phyloP scores from a whole-genome alignment of 192 early-diverging fungal species.

The Podila minutissima region DNA sequence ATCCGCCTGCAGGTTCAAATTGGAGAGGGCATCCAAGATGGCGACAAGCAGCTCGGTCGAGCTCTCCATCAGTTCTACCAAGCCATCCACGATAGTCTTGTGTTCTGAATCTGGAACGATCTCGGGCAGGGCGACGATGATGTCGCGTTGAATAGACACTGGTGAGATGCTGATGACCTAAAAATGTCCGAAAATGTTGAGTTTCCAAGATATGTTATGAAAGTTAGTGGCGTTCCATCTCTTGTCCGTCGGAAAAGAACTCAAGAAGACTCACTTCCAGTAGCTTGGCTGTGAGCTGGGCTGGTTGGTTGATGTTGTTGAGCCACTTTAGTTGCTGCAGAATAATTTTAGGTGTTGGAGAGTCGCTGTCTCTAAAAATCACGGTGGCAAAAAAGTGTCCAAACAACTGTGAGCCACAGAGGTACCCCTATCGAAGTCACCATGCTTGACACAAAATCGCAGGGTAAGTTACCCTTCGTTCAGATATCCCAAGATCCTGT shows the following conservation, averaged over 20 bases:
- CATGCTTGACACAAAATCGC: slow-evolving; percentile 51
- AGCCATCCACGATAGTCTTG: slow-evolving; percentile 63
- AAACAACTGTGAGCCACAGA: too few relatives aligned
- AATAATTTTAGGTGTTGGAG: slow-evolving; percentile 64
- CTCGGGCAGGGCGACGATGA: slow-evolving; percentile 78
- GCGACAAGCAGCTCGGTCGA: slow-evolving; percentile 70
- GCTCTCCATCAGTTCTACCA: slow-evolving; percentile 68
- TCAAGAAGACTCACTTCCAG: slow-evolving; percentile 58
- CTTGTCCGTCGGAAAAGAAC: not conserved
- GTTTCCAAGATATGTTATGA: not conserved
- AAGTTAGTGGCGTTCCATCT: not conserved
- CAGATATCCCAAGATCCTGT: slow-evolving; percentile 40
- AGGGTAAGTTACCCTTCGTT: slow-evolving; percentile 42
- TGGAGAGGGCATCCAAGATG: slow-evolving; percentile 76
- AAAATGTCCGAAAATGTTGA: too few relatives aligned
- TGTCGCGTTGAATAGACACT: slow-evolving; percentile 74
- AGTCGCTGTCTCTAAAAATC: slow-evolving; percentile 54
- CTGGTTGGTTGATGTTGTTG: slow-evolving; percentile 74
- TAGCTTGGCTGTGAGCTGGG: slow-evolving; percentile 66
- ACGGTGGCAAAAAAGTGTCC: not conserved
- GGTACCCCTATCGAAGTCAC: slow-evolving; percentile 9
- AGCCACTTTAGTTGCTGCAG: slow-evolving; percentile 82
- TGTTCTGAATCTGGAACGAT: slow-evolving; percentile 80
- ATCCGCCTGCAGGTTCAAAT: slow-evolving; percentile 64
- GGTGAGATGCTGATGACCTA: slow-evolving; percentile 71